Evolutionary conservation across 2,329 filamentous ascomycete genomes (phyloP).

Genomic region (Neopestalotiopsis rosae): DNA sequence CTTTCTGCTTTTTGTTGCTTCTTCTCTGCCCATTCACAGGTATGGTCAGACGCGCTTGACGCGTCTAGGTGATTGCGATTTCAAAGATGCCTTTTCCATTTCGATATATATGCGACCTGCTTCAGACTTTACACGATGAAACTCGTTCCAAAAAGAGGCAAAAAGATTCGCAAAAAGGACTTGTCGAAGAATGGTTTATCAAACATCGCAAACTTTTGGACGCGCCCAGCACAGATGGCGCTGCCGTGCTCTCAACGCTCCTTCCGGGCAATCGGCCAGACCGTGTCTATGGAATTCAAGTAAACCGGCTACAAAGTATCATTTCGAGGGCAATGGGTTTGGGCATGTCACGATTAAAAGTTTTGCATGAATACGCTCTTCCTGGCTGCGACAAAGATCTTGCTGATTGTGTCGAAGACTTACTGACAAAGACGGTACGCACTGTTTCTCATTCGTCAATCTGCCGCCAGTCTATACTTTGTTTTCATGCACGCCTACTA

Average conservation of each 20-base stretch:
- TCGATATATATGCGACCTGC: slow-evolving; percentile 72
- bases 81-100: slow-evolving; percentile 65
- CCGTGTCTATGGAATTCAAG: slow-evolving; percentile 75
- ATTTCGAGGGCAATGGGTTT: slow-evolving; percentile 71
- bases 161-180: slow-evolving; percentile 32
- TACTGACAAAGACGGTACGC: slow-evolving; percentile 65
- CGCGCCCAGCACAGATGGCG: slow-evolving; percentile 58
- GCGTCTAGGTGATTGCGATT: not conserved
- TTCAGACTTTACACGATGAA: slow-evolving; percentile 67
- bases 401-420: slow-evolving; percentile 71
- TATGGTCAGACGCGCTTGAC: not conserved
- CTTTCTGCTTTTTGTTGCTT: not conserved
- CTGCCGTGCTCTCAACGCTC: slow-evolving; percentile 75
- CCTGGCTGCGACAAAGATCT: slow-evolving; percentile 68
- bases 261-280: slow-evolving; percentile 79
- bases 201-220: slow-evolving; percentile 64
- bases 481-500: slow-evolving; percentile 20
- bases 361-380: slow-evolving; percentile 67
- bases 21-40: slow-evolving; percentile 5
- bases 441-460: not conserved
- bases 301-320: slow-evolving; percentile 66
- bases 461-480: not conserved
- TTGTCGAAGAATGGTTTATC: slow-evolving; percentile 71
- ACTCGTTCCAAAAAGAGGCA: slow-evolving; percentile 38
- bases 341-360: slow-evolving; percentile 61